Base-by-base conservation (phyloP, 495 filamentous ascomycete genomes). In the Talaromyces ruber region DNA sequence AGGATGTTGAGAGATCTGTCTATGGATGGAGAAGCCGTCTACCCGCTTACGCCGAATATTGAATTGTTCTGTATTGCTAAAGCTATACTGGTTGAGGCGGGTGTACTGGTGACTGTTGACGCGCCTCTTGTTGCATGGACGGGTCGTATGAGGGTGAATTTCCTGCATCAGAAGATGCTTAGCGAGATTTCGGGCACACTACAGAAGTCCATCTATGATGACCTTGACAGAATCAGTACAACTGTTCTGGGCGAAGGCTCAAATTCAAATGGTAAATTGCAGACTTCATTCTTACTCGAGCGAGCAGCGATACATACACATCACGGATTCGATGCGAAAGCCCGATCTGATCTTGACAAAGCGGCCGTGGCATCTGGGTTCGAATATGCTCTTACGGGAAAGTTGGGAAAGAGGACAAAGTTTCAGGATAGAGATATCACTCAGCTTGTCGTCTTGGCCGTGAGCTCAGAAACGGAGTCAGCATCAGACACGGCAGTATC, bases 361-460 rank as follows among this genome's bases (percentile, higher is more conserved):
- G 92, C 91, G 1, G 85, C 86, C 2, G 68, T 69, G 28, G 68
- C 79, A 21, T 86, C 84, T 16, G 81, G 83, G 1, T 90, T 99
- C 64, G 81, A 86, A 37, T 98, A 94, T 74, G 88, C 86, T 0
- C 70, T 99, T 60, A 93, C 91, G 2, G 94, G 95, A 14, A 84
- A 86, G 22, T 65, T 97, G 65, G 94, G 92, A 50, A 98, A 97
- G 75, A 79, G 94, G 61, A 99, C 94, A 1, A 91, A 87, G 69
- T 99, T 90, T 68, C 94, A 99, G 73, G 82, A 94, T 63, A 89
- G 87, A 22, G 91, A 92, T 67, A 87, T 86, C 65, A 96, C 90
- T 66, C 94, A 98, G 72, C 80, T 99, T 14, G 89, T 99, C 2
- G 92, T 99, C 9, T 73, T 98, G 37, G 94, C 95, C 0, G 89